Base-by-base conservation (phyloP, 805 yeast genomes). In the Zygoascus biomembranicola region DNA sequence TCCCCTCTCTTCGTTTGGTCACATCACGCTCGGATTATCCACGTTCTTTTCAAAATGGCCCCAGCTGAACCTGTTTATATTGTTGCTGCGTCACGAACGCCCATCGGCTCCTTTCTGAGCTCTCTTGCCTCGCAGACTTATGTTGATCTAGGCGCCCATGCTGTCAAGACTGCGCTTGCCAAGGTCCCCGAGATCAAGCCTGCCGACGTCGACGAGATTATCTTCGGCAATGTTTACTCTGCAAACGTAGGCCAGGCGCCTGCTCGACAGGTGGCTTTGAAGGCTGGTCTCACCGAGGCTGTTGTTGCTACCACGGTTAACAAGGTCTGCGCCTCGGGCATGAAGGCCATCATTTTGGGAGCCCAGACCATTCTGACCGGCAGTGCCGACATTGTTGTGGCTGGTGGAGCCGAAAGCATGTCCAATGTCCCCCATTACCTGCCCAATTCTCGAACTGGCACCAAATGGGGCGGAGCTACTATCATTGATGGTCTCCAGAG, bases 321-420 rank as follows among this genome's bases (percentile, higher is more conserved):
- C 80, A 92, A 92, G 76, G 98, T 94, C 54, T 94, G 99, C 76
- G 96, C 99, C 43, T 87, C 96, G 11, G 98, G 97, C 62, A 74
- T 90, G 81, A 92, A 94, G 74, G 81, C 97, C 45, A 82, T 90
- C 64, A 89, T 90, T 63, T 72, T 87, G 56, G 99, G 87, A 58
- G 90, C 97, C 43, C 98, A 90, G 74, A 75, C 90, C 51, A 90
- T 92, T 63, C 71, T 86, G 66, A 79, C 94, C 60, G 97, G 98
- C 52, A 76, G 78, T 59, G 95, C 96, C 53, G 97, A 90, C 66
- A 84, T 94, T 56, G 94, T 94, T 47, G 86, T 94, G 60, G 95
- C 94, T 35, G 99, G 98, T 62, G 99, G 99, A 67, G 94, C 96
- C 62, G 99, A 94, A 74, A 85, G 96, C 55, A 92, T 94, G 99